These are phyloP conservation scores for Talaromyces sp. DNA, from an alignment of 2,329 filamentous ascomycete genomes.

Conservation along the genomic window DNA sequence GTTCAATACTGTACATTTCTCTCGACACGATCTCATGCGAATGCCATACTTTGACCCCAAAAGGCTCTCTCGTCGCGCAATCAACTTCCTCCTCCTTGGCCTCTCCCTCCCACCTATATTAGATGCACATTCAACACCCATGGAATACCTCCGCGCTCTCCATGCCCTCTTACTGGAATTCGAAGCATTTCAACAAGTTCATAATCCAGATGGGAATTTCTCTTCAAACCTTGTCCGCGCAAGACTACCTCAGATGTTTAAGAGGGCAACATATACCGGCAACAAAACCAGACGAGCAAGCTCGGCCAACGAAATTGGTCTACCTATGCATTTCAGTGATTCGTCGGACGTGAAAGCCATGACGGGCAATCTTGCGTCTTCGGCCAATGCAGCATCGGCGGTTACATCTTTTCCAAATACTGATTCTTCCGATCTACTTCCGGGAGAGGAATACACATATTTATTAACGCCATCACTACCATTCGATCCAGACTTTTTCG, in stretches of 20 bases:
- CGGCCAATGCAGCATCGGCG: slow-evolving; percentile 39
- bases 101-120: slow-evolving; percentile 86
- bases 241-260: slow-evolving; percentile 80
- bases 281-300: slow-evolving; percentile 60
- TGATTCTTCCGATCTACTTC: slow-evolving; percentile 62
- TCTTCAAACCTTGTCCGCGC: slow-evolving; percentile 71
- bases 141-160: slow-evolving; percentile 83
- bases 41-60: slow-evolving; percentile 83
- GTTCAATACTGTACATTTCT: slow-evolving; percentile 96
- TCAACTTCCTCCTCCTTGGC: slow-evolving; percentile 89
- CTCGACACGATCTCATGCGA: slow-evolving; percentile 72
- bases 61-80: slow-evolving; percentile 84
- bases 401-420: slow-evolving; percentile 46
- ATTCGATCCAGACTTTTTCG: slow-evolving; percentile 95
- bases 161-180: slow-evolving; percentile 87
- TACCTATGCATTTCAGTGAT: slow-evolving; percentile 52
- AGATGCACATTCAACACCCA: slow-evolving; percentile 74
- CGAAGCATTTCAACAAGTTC: slow-evolving; percentile 86
- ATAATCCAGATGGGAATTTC: slow-evolving; percentile 71
- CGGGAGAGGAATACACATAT: slow-evolving; percentile 83
- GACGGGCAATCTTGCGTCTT: slow-evolving; percentile 41
- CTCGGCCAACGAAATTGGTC: slow-evolving; percentile 60
- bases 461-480: slow-evolving; percentile 88
- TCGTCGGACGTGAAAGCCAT: slow-evolving; percentile 49
- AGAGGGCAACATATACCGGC: slow-evolving; percentile 58